A percentile compares a stretch with the other conserved stretches of the same genome.
phyloP scores from a whole-genome alignment of 805 yeast genomes.

The Ogataea siamensis region DNA sequence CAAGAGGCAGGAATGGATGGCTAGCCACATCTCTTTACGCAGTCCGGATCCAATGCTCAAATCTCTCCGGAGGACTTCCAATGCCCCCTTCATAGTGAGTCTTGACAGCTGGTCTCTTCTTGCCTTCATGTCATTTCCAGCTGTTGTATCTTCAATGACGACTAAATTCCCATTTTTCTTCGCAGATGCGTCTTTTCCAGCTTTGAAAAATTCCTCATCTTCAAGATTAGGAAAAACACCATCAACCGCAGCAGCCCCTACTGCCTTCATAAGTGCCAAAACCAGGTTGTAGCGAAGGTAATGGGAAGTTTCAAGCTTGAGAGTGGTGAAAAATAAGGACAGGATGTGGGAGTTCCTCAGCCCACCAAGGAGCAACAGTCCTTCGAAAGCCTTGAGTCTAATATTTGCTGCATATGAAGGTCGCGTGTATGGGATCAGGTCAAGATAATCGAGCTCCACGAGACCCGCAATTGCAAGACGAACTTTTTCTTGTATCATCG shows the following conservation, averaged over 20 bases:
- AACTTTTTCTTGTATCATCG: constrained; percentile 60
- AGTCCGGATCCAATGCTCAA: constrained; percentile 58
- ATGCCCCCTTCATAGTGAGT: constrained; percentile 60
- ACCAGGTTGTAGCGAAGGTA: constrained; percentile 51
- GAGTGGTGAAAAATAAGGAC: constrained; percentile 56
- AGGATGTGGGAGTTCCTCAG: constrained; percentile 61
- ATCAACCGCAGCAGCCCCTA: constrained; percentile 66
- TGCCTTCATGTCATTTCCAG: constrained; percentile 41
- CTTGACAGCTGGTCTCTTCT: constrained; percentile 68
- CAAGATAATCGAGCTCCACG: constrained; percentile 49
- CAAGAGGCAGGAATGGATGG: constrained; percentile 59
- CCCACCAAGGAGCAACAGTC: constrained; percentile 73
- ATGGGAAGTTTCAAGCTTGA: constrained; percentile 55
- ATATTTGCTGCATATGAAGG: constrained; percentile 48
- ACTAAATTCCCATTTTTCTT: constrained; percentile 38
- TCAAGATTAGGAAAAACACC: constrained; percentile 60
- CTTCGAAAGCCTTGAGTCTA: constrained; percentile 66
- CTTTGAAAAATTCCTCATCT: constrained; percentile 55
- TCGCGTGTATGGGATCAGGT: constrained; percentile 52
- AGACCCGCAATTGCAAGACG: constrained; percentile 56
- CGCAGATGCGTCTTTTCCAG: constrained; percentile 10
- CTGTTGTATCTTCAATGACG: constrained; percentile 54
- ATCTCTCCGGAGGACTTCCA: constrained; percentile 61
- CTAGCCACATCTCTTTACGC: constrained; percentile 61
- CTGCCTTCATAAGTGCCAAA: constrained; percentile 43